Evolutionary conservation across 1,284 basidiomycete genomes (phyloP).

Genomic region (Baeospora myosura): DNA sequence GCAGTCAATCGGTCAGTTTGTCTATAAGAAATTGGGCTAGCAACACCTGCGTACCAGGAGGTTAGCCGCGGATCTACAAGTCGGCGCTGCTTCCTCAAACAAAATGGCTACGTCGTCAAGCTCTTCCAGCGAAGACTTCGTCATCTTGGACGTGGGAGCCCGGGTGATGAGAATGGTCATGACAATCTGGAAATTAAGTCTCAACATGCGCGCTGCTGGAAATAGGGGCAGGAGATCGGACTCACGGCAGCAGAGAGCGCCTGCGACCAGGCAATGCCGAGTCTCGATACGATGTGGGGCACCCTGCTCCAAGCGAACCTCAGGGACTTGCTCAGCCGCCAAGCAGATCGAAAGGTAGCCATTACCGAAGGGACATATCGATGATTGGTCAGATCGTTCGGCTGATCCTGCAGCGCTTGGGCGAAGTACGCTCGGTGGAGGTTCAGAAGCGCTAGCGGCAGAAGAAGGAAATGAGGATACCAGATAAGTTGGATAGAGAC

Average conservation of each 20-base stretch:
- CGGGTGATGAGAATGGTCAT: conserved; percentile 59
- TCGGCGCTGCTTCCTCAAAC: conserved; percentile 44
- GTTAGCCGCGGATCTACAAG: conserved; percentile 39
- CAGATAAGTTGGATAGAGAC: conserved; percentile 2
- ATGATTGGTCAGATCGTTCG: conserved; percentile 49
- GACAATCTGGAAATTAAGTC: conserved; percentile 40
- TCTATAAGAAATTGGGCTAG: too few species aligned
- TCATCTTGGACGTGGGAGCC: conserved; percentile 49
- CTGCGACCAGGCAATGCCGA: conserved; percentile 52
- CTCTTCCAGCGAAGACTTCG: conserved; percentile 48
- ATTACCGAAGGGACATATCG: conserved; percentile 61
- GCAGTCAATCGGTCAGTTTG: too few species aligned
- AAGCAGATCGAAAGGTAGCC: conserved; percentile 63
- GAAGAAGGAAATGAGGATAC: neutral
- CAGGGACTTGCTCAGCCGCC: conserved; percentile 49
- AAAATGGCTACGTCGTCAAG: conserved; percentile 42
- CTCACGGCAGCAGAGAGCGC: conserved; percentile 54
- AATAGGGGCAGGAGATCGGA: conserved; percentile 9
- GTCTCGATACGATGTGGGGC: conserved; percentile 36
- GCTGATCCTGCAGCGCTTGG: conserved; percentile 53
- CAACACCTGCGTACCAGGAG: too few species aligned
- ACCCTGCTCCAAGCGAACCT: conserved; percentile 31
- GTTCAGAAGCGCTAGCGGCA: conserved; percentile 49
- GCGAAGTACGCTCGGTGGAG: conserved; percentile 64
- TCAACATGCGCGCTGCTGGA: conserved; percentile 1